A percentile compares a stretch with the other conserved stretches of the same genome.
phyloP scores from a whole-genome alignment of 495 filamentous ascomycete genomes.

The Ramalina intermedia region DNA sequence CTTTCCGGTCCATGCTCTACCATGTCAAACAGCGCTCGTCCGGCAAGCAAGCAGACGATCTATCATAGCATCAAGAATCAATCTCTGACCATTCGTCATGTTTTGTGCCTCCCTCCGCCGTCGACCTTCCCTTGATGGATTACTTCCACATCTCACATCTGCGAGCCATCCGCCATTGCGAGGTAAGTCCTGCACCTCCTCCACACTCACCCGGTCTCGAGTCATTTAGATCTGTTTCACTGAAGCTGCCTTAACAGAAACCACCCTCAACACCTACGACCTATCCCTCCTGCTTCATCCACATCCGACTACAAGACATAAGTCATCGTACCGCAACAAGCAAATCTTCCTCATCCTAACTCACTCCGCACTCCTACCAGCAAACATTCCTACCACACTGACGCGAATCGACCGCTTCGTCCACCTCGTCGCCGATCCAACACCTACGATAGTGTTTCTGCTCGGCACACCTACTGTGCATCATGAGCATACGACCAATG shows the following conservation, averaged over 20 bases:
- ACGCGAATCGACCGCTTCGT: slow-evolving; percentile 35
- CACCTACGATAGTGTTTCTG: slow-evolving; percentile 40
- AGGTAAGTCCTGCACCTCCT: slow-evolving; percentile 24
- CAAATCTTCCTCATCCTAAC: slow-evolving; percentile 42
- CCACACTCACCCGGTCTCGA: slow-evolving; percentile 25
- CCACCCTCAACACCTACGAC: slow-evolving; percentile 36
- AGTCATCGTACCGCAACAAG: slow-evolving; percentile 4
- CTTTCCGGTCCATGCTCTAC: not conserved
- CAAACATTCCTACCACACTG: slow-evolving; percentile 15
- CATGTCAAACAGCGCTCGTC: not conserved
- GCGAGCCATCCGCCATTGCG: slow-evolving; percentile 25
- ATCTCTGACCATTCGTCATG: slow-evolving; percentile 12
- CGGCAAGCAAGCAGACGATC: not conserved
- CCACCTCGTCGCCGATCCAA: slow-evolving; percentile 23
- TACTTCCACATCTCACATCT: slow-evolving; percentile 30
- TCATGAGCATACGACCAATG: slow-evolving; percentile 10
- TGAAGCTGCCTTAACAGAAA: slow-evolving; percentile 24
- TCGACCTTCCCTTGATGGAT: slow-evolving; percentile 33
- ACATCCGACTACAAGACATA: not conserved
- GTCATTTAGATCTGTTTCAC: slow-evolving; percentile 4
- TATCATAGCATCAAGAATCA: not conserved
- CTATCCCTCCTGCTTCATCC: slow-evolving; percentile 29
- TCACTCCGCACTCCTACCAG: slow-evolving; percentile 24
- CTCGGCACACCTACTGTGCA: slow-evolving; percentile 21
- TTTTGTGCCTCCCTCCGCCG: slow-evolving; percentile 43